Percentiles rank a stretch among this genome's conserved stretches.
Conservation (phyloP, 179 eudicot species). For the Kewa caespitosa region DNA sequence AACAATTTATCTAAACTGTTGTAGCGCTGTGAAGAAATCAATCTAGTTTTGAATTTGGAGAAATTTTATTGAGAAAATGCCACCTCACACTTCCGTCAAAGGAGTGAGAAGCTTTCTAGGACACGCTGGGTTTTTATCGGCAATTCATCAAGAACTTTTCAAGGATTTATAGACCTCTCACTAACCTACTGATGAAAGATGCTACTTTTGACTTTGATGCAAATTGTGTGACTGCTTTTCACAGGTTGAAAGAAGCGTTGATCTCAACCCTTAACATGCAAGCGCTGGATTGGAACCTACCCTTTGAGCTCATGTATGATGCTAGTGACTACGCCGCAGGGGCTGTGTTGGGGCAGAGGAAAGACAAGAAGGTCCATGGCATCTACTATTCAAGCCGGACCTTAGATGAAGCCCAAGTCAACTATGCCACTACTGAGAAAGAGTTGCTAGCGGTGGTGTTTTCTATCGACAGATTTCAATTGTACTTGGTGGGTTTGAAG, state of each 20-base stretch:
- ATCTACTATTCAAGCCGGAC: neutral
- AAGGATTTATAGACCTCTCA: neutral
- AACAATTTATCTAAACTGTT: neutral
- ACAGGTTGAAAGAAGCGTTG: neutral
- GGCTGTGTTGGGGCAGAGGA: neutral
- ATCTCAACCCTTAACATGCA: neutral
- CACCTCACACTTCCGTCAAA: neutral
- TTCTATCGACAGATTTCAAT: neutral
- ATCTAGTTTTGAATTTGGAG: neutral
- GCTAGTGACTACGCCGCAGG: neutral
- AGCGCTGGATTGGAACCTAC: neutral
- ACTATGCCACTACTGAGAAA: neutral
- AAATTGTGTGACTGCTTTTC: neutral
- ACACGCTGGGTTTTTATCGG: neutral
- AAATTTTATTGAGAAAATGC: too few relatives aligned
- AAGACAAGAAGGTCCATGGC: neutral
- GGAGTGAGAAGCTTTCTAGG: neutral
- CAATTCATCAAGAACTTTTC: neutral
- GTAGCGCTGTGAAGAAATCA: neutral
- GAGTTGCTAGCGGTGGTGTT: neutral
- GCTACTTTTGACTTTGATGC: neutral
- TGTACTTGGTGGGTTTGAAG: too few relatives aligned
- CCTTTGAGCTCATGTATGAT: neutral
- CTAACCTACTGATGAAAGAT: neutral
- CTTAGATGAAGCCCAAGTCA: neutral